These are phyloP conservation scores for Hymenoscyphus repandus DNA, from an alignment of 2,329 filamentous ascomycete species.

Conservation along the genomic window DNA sequence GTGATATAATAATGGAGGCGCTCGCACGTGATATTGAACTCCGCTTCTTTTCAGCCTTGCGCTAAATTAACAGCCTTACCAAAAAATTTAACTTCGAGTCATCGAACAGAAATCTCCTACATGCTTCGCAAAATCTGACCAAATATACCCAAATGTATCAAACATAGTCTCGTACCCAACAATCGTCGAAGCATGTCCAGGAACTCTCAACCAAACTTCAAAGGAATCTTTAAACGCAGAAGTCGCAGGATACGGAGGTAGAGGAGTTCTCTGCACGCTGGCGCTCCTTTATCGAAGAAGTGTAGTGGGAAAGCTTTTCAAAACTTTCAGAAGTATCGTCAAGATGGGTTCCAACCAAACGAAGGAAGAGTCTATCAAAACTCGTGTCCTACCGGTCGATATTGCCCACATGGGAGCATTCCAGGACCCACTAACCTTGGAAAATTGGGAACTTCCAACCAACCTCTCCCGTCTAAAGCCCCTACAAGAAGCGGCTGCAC, in stretches of 20 bases:
- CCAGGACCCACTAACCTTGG: constrained; percentile 19
- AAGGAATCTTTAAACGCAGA: constrained; percentile 25
- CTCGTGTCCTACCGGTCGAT: constrained; percentile 23
- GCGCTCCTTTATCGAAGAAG: constrained; percentile 13
- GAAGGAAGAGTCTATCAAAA: constrained; percentile 16
- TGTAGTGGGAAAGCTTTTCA: constrained; percentile 10
- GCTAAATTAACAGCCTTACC: neutral
- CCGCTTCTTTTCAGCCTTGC: constrained; percentile 5
- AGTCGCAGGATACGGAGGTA: constrained; percentile 22
- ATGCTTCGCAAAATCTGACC: no score
- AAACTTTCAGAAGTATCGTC: neutral
- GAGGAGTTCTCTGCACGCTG: constrained; percentile 13
- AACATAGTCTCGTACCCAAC: no score
- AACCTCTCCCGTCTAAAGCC: constrained; percentile 11
- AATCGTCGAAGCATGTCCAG: constrained; percentile 22
- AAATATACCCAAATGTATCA: no score
- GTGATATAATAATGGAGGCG: neutral
- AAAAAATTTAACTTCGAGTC: neutral
- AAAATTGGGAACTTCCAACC: constrained; percentile 25
- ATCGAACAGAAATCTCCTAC: no score
- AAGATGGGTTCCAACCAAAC: constrained; percentile 21
- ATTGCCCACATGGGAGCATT: constrained; percentile 22
- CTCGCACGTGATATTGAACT: neutral
- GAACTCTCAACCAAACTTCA: constrained; percentile 8
- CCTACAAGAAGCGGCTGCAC: constrained; percentile 25